A percentile compares a stretch with the other conserved stretches of the same genome.
phyloP scores from a whole-genome alignment of 169 alveolate species.

The Cryptosporidium xiaoi region DNA sequence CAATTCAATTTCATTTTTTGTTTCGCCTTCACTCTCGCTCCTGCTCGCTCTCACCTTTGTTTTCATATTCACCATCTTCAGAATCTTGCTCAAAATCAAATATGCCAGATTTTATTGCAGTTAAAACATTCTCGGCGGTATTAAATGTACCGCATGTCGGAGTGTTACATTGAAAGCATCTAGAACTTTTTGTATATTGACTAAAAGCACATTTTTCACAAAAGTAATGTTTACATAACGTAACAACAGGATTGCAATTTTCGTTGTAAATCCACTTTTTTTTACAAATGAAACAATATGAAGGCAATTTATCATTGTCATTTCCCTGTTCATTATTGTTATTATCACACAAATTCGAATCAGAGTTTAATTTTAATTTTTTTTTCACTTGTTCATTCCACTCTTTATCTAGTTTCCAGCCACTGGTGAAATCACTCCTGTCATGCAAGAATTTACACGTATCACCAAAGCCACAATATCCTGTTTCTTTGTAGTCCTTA shows the following conservation, averaged over 20 bases:
- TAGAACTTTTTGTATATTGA: conserved; percentile 83
- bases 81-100: background rate
- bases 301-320: conserved; percentile 81
- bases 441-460: conserved; percentile 97
- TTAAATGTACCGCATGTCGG: conserved; percentile 90
- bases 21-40: no score
- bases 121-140: conserved; percentile 76
- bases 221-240: conserved; percentile 92
- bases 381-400: conserved; percentile 88
- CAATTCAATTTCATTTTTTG: no score
- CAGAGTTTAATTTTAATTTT: conserved; percentile 78
- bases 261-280: conserved; percentile 79
- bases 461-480: conserved; percentile 98
- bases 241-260: conserved; percentile 89
- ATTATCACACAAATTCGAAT: conserved; percentile 3
- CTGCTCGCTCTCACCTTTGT: background rate
- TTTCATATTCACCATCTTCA: background rate
- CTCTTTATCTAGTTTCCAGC: conserved; percentile 95
- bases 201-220: conserved; percentile 93
- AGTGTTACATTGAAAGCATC: conserved; percentile 88
- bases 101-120: background rate
- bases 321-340: background rate
- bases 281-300: conserved; percentile 88
- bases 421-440: conserved; percentile 95
- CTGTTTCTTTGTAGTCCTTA: conserved; percentile 97